Evolutionary conservation across 2,329 filamentous ascomycete species (phyloP).

Genomic region (Diaporthe longicolla): DNA sequence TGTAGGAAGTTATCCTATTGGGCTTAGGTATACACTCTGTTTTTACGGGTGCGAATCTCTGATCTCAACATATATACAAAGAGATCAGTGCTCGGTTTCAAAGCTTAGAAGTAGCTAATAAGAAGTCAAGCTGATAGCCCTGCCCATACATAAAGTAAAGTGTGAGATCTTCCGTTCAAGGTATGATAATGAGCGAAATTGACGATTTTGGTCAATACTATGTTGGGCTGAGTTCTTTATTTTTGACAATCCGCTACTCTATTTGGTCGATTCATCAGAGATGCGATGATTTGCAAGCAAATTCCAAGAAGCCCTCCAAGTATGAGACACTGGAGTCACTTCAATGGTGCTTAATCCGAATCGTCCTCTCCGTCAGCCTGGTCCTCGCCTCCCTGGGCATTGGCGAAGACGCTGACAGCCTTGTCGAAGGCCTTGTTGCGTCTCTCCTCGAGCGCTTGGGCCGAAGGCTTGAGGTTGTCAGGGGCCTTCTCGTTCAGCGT

Average conservation of each 20-base stretch:
- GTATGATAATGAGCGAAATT: background rate
- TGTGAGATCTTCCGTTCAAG: background rate
- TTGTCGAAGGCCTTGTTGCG: slow-evolving; percentile 44
- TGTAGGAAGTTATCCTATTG: too few species aligned
- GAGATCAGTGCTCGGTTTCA: too few species aligned
- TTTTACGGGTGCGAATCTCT: too few species aligned
- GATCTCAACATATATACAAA: too few species aligned
- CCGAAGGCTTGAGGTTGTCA: slow-evolving; percentile 43
- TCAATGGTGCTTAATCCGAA: slow-evolving; percentile 40
- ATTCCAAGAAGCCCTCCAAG: background rate
- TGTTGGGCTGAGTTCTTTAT: background rate
- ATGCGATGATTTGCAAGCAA: background rate
- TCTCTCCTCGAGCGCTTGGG: slow-evolving; percentile 44
- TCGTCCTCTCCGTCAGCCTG: slow-evolving; percentile 48
- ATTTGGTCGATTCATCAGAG: background rate
- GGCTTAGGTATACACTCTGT: too few species aligned
- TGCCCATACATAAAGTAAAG: background rate
- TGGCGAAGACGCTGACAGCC: slow-evolving; percentile 43
- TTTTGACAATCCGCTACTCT: background rate
- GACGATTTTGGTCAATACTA: background rate
- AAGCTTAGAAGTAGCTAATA: too few species aligned
- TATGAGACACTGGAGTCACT: background rate
- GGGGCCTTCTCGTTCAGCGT: slow-evolving; percentile 45
- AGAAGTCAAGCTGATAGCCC: too few species aligned
- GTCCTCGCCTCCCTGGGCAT: slow-evolving; percentile 45